Conservation (phyloP, 768 basidiomycete genomes). For the Hygrophoropsis aurantiaca region DNA sequence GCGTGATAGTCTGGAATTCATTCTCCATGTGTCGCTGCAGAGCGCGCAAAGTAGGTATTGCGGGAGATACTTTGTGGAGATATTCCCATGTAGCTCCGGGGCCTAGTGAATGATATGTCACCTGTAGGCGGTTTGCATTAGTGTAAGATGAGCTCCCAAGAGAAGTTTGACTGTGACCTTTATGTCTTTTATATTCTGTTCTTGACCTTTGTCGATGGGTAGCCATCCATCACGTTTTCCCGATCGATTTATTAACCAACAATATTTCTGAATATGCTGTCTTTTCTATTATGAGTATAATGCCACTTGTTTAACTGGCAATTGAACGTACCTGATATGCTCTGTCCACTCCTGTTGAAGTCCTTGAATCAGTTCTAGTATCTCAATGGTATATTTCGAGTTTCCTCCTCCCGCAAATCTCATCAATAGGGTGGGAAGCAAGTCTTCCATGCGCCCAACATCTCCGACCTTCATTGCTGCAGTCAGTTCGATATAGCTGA, state of each 20-base stretch:
- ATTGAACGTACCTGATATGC: constrained; percentile 17
- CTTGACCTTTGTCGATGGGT: constrained; percentile 32
- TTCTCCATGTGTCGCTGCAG: constrained; percentile 26
- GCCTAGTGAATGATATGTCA: constrained; percentile 32
- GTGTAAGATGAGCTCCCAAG: background rate
- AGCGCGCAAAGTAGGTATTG: constrained; percentile 25
- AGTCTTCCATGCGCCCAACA: constrained; percentile 21
- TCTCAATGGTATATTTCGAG: constrained; percentile 24
- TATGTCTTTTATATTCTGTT: constrained; percentile 36
- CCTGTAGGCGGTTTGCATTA: constrained; percentile 5
- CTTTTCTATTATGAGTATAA: no score
- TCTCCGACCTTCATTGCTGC: constrained; percentile 34
- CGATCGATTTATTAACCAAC: constrained; percentile 28
- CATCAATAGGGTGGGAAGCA: constrained; percentile 21
- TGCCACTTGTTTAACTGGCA: no score
- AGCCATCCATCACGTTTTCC: constrained; percentile 19
- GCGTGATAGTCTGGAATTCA: constrained; percentile 24
- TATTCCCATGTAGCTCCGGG: constrained; percentile 32
- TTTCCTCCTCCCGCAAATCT: constrained; percentile 25
- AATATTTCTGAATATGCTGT: constrained; percentile 22
- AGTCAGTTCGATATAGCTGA: constrained; percentile 36
- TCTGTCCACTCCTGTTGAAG: constrained; percentile 26
- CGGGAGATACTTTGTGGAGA: constrained; percentile 32
- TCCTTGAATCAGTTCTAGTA: constrained; percentile 26
- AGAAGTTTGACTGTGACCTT: constrained; percentile 27